Conservation (phyloP, 176 grass and related monocot species). For the Metroxylon sagu region DNA sequence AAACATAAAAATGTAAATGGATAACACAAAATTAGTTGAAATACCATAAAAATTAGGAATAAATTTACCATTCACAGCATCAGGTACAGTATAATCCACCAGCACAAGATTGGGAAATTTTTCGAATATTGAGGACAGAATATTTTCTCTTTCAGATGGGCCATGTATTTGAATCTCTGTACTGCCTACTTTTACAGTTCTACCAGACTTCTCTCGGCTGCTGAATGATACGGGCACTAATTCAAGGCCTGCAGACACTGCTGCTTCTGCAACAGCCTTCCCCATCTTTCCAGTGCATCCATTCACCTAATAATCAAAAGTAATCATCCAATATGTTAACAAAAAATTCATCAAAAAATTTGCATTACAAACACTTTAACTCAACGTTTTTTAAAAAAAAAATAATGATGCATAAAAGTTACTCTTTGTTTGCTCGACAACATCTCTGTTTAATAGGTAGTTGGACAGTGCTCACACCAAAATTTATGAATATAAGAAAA, state of each 20-base stretch:
- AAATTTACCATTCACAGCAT: constrained; percentile 74
- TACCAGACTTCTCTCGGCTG: constrained; percentile 46
- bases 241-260: constrained; percentile 52
- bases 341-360: too few species aligned
- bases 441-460: too few species aligned
- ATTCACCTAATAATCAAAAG: constrained; percentile 48
- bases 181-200: constrained; percentile 40
- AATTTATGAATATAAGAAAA: too few species aligned
- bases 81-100: constrained; percentile 75
- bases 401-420: too few species aligned
- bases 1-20: not conserved
- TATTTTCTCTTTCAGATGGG: constrained; percentile 51
- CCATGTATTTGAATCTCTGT: constrained; percentile 59
- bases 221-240: constrained; percentile 84
- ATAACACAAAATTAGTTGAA: constrained; percentile 5
- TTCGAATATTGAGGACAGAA: constrained; percentile 56
- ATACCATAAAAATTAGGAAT: constrained; percentile 13
- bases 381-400: too few species aligned
- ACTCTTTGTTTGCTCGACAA: too few species aligned
- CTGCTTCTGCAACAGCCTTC: constrained; percentile 51
- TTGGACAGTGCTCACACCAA: too few species aligned
- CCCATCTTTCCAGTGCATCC: constrained; percentile 90
- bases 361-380: too few species aligned
- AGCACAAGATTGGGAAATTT: constrained; percentile 71
- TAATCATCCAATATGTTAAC: too few species aligned